These are phyloP conservation scores for Umbelopsis vinacea DNA, from an alignment of 192 early-diverging fungal genomes.

Conservation along the genomic window DNA sequence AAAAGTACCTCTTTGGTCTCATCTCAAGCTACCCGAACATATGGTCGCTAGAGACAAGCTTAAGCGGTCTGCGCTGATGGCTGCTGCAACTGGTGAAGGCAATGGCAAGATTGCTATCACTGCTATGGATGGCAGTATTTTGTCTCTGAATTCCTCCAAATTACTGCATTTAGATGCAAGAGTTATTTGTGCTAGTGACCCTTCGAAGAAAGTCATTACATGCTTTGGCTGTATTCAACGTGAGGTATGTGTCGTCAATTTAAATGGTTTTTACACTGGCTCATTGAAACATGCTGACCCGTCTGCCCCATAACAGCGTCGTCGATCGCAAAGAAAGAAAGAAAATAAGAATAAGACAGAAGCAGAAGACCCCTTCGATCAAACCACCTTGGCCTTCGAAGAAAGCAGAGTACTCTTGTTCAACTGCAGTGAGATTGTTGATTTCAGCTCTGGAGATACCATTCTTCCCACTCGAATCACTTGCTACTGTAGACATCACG, in stretches of 20 bases:
- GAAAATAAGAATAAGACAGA: conserved; percentile 47
- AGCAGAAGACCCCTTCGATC: conserved; percentile 42
- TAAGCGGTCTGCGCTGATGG: conserved; percentile 33
- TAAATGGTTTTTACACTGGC: background rate
- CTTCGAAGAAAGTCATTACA: conserved; percentile 73
- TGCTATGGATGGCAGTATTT: conserved; percentile 34
- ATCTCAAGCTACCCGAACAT: conserved; percentile 84
- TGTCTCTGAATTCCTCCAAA: conserved; percentile 15
- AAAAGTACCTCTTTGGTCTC: conserved; percentile 79
- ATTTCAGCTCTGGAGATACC: conserved; percentile 89
- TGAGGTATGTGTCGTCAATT: conserved; percentile 52
- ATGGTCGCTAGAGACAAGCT: conserved; percentile 84
- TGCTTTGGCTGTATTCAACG: conserved; percentile 85
- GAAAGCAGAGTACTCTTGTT: conserved; percentile 86
- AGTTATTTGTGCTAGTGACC: conserved; percentile 87
- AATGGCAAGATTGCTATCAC: conserved; percentile 15
- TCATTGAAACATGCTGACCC: background rate
- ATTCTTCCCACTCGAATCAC: conserved; percentile 95
- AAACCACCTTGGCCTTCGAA: conserved; percentile 71
- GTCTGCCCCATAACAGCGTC: conserved; percentile 40
- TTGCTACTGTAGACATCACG: conserved; percentile 96
- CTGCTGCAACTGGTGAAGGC: conserved; percentile 38
- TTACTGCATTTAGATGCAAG: conserved; percentile 76
- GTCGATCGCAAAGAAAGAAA: conserved; percentile 66
- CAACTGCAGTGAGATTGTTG: conserved; percentile 84